Evolutionary conservation across 371 early-diverging fungal species (phyloP).

Genomic region (Rhizopus arrhizus): DNA sequence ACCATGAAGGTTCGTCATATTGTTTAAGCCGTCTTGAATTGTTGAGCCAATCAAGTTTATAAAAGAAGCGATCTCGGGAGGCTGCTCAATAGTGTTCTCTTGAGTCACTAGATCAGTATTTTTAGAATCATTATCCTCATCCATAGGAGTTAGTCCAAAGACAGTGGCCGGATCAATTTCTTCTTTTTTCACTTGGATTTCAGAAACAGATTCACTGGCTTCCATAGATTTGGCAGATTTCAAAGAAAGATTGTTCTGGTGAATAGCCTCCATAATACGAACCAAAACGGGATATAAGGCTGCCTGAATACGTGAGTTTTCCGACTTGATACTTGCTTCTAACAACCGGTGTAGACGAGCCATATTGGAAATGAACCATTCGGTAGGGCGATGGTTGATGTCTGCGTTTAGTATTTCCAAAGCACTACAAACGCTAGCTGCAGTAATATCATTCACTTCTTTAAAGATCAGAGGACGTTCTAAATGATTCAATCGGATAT

Average conservation of each 20-base stretch:
- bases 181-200: neutral
- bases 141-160: neutral
- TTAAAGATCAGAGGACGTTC: constrained; percentile 46
- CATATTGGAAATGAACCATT: constrained; percentile 75
- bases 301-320: constrained; percentile 63
- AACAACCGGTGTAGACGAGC: constrained; percentile 66
- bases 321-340: constrained; percentile 70
- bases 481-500: constrained; percentile 54
- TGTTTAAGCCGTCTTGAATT: constrained; percentile 68
- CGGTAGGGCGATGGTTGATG: constrained; percentile 58
- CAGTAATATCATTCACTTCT: constrained; percentile 44
- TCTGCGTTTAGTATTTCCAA: constrained; percentile 71
- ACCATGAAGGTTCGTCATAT: constrained; percentile 67
- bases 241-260: constrained; percentile 24
- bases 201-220: neutral
- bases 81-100: constrained; percentile 1
- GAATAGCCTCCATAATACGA: constrained; percentile 59
- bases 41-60: constrained; percentile 62
- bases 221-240: neutral
- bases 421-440: constrained; percentile 58
- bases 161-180: neutral
- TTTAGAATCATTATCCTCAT: constrained; percentile 10
- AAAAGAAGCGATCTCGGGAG: constrained; percentile 65
- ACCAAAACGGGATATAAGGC: constrained; percentile 70
- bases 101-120: constrained; percentile 1